Percentiles rank a stretch among this genome's conserved stretches.
These are phyloP conservation scores for Hordeum marinum DNA, from an alignment of 176 grass and related monocot genomes.

Conservation along the genomic window DNA sequence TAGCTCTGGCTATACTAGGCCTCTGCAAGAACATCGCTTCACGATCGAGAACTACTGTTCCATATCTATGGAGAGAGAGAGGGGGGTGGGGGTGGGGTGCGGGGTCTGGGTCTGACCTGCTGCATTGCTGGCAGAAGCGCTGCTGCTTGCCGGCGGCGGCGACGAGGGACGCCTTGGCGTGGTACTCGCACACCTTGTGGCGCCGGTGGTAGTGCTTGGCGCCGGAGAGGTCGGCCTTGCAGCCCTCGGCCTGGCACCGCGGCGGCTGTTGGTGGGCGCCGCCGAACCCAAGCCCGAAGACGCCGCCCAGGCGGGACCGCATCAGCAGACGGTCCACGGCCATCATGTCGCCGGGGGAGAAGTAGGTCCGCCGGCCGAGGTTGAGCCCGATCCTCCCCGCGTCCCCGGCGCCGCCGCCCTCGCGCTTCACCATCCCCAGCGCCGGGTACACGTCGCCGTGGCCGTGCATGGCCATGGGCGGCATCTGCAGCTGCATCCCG, in stretches of 20 bases:
- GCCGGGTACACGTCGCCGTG: conserved; percentile 44
- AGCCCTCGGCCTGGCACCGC: conserved; percentile 83
- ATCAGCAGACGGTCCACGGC: conserved; percentile 54
- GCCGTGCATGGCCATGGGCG: not conserved
- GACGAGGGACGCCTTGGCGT: conserved; percentile 91
- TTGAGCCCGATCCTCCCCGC: conserved; percentile 71
- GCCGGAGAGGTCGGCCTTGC: conserved; percentile 79
- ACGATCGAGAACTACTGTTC: not conserved
- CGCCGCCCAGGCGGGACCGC: conserved; percentile 36
- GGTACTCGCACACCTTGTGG: conserved; percentile 99
- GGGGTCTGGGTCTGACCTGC: conserved; percentile 62
- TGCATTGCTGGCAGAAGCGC: conserved; percentile 98
- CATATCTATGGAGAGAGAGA: not conserved
- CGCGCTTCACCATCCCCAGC: conserved; percentile 63
- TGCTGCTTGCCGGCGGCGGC: conserved; percentile 61
- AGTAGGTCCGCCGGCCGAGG: conserved; percentile 83
- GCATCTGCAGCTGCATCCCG: conserved; percentile 34
- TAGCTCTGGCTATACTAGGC: not conserved
- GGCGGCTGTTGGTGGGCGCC: conserved; percentile 61
- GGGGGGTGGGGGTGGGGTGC: not conserved
- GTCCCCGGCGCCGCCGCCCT: conserved; percentile 6
- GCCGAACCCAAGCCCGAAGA: conserved; percentile 55
- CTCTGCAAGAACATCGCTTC: not conserved
- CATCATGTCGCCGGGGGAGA: conserved; percentile 59
- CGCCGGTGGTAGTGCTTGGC: conserved; percentile 97